Evolutionary conservation across 2,329 filamentous ascomycete species (phyloP).

Genomic region (Fusarium torulosum): DNA sequence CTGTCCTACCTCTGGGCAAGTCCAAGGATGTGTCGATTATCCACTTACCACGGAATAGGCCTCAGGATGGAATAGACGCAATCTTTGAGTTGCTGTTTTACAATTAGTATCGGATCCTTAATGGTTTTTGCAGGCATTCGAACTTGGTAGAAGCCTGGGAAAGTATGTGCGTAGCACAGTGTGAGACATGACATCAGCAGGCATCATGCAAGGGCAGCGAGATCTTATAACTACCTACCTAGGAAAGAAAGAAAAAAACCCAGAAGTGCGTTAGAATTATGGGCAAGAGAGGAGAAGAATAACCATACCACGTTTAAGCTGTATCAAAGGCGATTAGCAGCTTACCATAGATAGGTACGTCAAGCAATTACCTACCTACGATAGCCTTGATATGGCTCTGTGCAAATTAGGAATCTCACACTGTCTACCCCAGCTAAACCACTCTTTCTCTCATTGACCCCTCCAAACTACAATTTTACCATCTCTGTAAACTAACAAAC

Average conservation of each 20-base stretch:
- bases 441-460: constrained; percentile 15
- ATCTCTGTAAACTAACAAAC: constrained; percentile 3
- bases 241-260: background rate
- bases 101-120: background rate
- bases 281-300: background rate
- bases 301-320: background rate
- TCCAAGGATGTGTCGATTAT: background rate
- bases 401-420: background rate
- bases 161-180: constrained; percentile 13
- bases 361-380: too few species aligned
- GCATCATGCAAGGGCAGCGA: background rate
- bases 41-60: constrained; percentile 7
- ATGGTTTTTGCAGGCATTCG: constrained; percentile 2
- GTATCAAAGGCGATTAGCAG: background rate
- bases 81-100: background rate
- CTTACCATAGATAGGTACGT: background rate
- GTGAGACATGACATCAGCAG: constrained; percentile 23
- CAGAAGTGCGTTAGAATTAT: too few species aligned
- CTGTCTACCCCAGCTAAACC: constrained; percentile 11
- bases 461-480: constrained; percentile 34
- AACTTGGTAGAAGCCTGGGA: constrained; percentile 5
- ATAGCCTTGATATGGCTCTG: background rate
- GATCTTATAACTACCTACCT: background rate
- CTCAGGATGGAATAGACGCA: background rate
- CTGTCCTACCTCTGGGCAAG: background rate